A percentile compares a stretch with the other conserved stretches of the same genome.
These are phyloP conservation scores for Rhizophagus sp. DNA, from an alignment of 192 early-diverging fungal species.

Conservation along the genomic window DNA sequence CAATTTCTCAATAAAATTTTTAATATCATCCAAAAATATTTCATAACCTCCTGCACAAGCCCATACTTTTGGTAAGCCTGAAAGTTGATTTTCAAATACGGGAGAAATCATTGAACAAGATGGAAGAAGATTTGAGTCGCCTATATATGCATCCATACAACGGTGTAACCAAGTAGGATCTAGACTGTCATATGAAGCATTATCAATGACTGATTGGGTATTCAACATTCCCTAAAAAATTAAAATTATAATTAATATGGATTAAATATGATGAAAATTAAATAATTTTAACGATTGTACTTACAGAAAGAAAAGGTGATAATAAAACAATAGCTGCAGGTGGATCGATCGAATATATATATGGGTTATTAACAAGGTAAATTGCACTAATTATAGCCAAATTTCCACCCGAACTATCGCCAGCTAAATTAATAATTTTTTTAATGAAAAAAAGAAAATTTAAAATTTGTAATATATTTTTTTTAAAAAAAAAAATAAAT, in stretches of 20 bases:
- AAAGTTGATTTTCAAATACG: constrained; percentile 12
- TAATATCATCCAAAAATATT: constrained; percentile 1
- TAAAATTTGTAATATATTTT: no score
- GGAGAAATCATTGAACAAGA: constrained; percentile 10
- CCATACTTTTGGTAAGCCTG: constrained; percentile 9
- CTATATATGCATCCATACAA: not conserved
- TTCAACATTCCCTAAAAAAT: not conserved
- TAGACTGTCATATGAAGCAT: not conserved
- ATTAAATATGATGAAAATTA: no score
- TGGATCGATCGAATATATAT: not conserved
- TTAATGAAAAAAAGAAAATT: not conserved
- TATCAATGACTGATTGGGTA: not conserved
- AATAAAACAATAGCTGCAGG: constrained; percentile 3
- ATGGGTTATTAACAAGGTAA: not conserved
- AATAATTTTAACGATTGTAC: not conserved
- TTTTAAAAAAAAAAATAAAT: no score
- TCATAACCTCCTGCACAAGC: constrained; percentile 24
- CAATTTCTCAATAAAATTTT: constrained; percentile 7
- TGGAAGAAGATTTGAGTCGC: not conserved
- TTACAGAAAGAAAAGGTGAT: constrained; percentile 19
- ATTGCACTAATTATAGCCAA: not conserved
- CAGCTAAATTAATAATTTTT: constrained; percentile 17
- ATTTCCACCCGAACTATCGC: constrained; percentile 30
- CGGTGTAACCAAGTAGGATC: not conserved
- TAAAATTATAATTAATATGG: no score